Conservation (phyloP, 2,329 filamentous ascomycete species). For the Cladophialophora exuberans region DNA sequence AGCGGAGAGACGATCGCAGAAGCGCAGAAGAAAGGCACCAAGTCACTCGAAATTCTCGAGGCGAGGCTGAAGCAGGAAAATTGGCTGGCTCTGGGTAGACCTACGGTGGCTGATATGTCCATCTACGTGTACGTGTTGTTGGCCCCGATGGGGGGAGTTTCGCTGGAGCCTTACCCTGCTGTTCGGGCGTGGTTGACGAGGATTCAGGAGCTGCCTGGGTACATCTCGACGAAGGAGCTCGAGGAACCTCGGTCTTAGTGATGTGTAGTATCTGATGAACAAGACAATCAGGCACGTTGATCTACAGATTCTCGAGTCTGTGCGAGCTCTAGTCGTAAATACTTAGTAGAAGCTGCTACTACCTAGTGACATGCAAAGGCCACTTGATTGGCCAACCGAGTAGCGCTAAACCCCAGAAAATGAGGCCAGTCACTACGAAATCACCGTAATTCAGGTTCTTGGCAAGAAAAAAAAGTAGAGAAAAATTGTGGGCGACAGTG, state of each 20-base stretch:
- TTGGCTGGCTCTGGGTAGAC: conserved; percentile 23
- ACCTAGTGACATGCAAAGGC: too few relatives aligned
- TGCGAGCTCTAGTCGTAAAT: too few relatives aligned
- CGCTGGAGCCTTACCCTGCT: conserved; percentile 39
- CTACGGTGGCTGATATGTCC: conserved; percentile 31
- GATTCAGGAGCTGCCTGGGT: conserved; percentile 6
- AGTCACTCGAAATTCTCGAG: conserved; percentile 53
- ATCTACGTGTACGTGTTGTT: conserved; percentile 32
- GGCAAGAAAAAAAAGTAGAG: background rate
- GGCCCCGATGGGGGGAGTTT: conserved; percentile 31
- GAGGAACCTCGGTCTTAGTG: conserved; percentile 8
- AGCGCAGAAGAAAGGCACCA: conserved; percentile 63
- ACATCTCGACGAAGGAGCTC: conserved; percentile 13
- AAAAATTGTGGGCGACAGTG: too few relatives aligned
- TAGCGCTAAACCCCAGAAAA: too few relatives aligned
- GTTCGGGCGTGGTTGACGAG: conserved; percentile 18
- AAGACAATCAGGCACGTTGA: too few relatives aligned
- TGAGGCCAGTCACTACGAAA: background rate
- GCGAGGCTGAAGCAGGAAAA: conserved; percentile 21
- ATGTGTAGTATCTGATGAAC: too few relatives aligned
- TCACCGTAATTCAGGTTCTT: background rate
- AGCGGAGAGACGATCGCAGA: conserved; percentile 24
- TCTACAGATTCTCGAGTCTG: too few relatives aligned
- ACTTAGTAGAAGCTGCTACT: too few relatives aligned
- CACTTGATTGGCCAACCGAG: too few relatives aligned